Evolutionary conservation across 495 filamentous ascomycete genomes (phyloP).

Genomic region (Aspergillus coremiiformis): DNA sequence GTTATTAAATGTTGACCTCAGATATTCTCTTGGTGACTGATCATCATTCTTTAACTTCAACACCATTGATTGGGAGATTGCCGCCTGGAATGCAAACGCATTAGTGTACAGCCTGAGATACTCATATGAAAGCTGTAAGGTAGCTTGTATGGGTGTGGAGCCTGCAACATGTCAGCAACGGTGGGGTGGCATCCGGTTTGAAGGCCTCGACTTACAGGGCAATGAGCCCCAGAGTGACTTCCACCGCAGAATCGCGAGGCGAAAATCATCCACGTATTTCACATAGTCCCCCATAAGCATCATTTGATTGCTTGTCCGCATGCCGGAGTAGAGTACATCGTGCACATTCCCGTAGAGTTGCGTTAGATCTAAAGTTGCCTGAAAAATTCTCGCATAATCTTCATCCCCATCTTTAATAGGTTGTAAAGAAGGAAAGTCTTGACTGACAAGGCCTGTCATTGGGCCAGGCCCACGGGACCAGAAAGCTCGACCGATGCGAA

Average conservation of each 20-base stretch:
- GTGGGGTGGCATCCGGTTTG: neutral
- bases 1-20: constrained; percentile 42
- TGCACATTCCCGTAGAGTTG: constrained; percentile 63
- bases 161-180: constrained; percentile 28
- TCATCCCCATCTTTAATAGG: constrained; percentile 46
- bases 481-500: constrained; percentile 56
- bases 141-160: constrained; percentile 50
- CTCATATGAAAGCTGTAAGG: constrained; percentile 54
- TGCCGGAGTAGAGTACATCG: constrained; percentile 58
- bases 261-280: constrained; percentile 61
- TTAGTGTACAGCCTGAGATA: constrained; percentile 59
- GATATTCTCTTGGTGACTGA: constrained; percentile 35
- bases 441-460: constrained; percentile 51
- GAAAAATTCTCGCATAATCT: constrained; percentile 55
- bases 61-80: constrained; percentile 51
- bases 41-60: constrained; percentile 31
- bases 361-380: constrained; percentile 56
- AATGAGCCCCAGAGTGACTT: constrained; percentile 56
- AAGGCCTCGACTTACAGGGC: constrained; percentile 33
- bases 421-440: constrained; percentile 55
- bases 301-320: constrained; percentile 55
- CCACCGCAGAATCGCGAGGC: constrained; percentile 53
- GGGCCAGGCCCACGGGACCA: constrained; percentile 60
- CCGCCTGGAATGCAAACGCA: constrained; percentile 60
- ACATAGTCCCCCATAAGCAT: constrained; percentile 60